Conservation (phyloP, 2,329 filamentous ascomycete genomes). For the Byssochlamys sp. region DNA sequence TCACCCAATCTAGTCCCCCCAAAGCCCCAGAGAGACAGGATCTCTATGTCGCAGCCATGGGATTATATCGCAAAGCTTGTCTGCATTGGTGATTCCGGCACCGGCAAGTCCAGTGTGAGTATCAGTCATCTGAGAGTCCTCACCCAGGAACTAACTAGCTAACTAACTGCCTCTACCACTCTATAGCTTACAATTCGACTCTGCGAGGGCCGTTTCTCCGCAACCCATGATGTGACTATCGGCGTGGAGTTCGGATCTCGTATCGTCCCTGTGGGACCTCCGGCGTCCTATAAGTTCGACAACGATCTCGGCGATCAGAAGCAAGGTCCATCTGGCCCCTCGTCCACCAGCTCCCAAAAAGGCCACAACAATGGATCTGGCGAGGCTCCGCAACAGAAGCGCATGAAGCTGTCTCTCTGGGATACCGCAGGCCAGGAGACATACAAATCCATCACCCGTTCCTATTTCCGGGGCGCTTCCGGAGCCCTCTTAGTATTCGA, state of each 20-base stretch:
- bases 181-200: conserved; percentile 77
- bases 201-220: conserved; percentile 89
- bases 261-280: conserved; percentile 81
- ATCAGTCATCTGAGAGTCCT: not conserved
- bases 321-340: not conserved
- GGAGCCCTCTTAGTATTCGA: conserved; percentile 86
- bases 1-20: not conserved
- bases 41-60: conserved; percentile 57
- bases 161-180: conserved; percentile 4
- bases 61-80: conserved; percentile 99
- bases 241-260: conserved; percentile 91
- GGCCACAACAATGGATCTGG: conserved; percentile 14
- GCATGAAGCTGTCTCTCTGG: conserved; percentile 93
- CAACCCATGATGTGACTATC: conserved; percentile 93
- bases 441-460: conserved; percentile 90
- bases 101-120: conserved; percentile 72
- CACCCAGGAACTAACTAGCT: no score
- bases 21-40: not conserved
- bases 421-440: conserved; percentile 95
- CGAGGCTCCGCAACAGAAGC: conserved; percentile 46
- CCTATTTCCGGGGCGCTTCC: conserved; percentile 77
- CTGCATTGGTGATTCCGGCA: conserved; percentile 91
- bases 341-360: conserved; percentile 6
- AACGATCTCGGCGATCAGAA: conserved; percentile 37
- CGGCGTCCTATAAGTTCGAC: conserved; percentile 53